These are phyloP conservation scores for Papilionanthe hybrid DNA, from an alignment of 116 monocot species.

Conservation along the genomic window DNA sequence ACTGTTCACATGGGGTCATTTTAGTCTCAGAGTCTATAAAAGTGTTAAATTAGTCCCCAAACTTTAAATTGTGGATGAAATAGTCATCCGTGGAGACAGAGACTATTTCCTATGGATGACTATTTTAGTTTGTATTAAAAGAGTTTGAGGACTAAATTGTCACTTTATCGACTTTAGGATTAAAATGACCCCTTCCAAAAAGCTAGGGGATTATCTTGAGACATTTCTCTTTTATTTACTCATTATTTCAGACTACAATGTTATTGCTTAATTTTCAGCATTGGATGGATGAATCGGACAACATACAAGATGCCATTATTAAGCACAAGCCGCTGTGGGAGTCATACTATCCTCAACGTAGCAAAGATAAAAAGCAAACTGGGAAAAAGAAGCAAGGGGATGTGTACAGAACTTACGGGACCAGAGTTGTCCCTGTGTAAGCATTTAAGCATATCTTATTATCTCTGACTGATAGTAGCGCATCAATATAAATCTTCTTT, in stretches of 20 bases:
- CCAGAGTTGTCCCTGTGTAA: slow-evolving; percentile 91
- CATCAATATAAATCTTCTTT: not conserved
- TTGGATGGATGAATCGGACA: slow-evolving; percentile 74
- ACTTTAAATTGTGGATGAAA: too few species aligned
- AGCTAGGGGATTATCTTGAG: too few species aligned
- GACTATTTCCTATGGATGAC: too few species aligned
- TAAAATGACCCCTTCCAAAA: too few species aligned
- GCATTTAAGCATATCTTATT: slow-evolving; percentile 1
- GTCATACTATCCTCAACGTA: slow-evolving; percentile 46
- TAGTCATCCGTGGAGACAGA: too few species aligned
- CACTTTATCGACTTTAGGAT: too few species aligned
- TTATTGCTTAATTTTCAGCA: slow-evolving; percentile 29
- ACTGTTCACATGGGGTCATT: too few species aligned
- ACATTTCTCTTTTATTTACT: not conserved
- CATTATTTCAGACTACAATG: slow-evolving; percentile 3
- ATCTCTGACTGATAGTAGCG: not conserved
- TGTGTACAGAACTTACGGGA: slow-evolving; percentile 77
- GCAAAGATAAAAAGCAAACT: slow-evolving; percentile 31
- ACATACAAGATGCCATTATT: slow-evolving; percentile 61
- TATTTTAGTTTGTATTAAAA: too few species aligned
- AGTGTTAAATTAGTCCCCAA: too few species aligned
- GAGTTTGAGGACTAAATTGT: too few species aligned
- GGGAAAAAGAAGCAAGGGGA: slow-evolving; percentile 64
- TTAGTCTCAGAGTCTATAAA: too few species aligned
- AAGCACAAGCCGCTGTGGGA: slow-evolving; percentile 83